Evolutionary conservation across 2,329 filamentous ascomycete genomes (phyloP).

Genomic region (Colletotrichum caudatum): DNA sequence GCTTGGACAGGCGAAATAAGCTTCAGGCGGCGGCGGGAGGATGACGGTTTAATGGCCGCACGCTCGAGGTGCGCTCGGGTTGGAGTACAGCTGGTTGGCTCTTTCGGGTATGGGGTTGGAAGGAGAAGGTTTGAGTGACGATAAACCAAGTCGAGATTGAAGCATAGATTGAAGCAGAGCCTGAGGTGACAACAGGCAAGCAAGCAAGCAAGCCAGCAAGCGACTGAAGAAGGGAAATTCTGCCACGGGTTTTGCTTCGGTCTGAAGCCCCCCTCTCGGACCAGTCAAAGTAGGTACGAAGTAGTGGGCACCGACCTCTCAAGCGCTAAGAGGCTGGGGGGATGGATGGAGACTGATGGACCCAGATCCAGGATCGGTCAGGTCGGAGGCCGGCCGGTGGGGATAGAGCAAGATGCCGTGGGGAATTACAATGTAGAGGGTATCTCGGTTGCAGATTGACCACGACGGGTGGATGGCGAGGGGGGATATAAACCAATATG

Average conservation of each 20-base stretch:
- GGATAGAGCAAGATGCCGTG: constrained; percentile 27
- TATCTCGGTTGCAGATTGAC: constrained; percentile 21
- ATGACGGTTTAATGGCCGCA: not conserved
- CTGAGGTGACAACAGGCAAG: not conserved
- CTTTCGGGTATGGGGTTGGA: not conserved
- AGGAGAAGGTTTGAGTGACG: not conserved
- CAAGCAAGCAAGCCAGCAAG: too few relatives aligned
- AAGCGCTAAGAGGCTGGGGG: constrained; percentile 35
- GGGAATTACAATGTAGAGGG: constrained; percentile 28
- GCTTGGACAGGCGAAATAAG: constrained; percentile 34
- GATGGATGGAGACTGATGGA: constrained; percentile 25
- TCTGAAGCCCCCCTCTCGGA: constrained; percentile 37
- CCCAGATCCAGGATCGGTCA: constrained; percentile 24
- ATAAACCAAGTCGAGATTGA: not conserved
- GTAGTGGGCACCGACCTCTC: constrained; percentile 30
- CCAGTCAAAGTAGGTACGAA: not conserved
- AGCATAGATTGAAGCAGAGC: not conserved
- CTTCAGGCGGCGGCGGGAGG: constrained; percentile 36
- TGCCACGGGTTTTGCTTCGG: constrained; percentile 37
- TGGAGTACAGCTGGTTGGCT: not conserved
- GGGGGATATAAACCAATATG: not conserved
- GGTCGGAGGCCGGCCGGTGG: constrained; percentile 20
- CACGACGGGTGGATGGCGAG: not conserved
- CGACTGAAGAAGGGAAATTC: constrained; percentile 28
- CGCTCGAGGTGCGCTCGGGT: not conserved